Conservation (phyloP, 2,329 filamentous ascomycete species). For the Aureobasidium pullulans region DNA sequence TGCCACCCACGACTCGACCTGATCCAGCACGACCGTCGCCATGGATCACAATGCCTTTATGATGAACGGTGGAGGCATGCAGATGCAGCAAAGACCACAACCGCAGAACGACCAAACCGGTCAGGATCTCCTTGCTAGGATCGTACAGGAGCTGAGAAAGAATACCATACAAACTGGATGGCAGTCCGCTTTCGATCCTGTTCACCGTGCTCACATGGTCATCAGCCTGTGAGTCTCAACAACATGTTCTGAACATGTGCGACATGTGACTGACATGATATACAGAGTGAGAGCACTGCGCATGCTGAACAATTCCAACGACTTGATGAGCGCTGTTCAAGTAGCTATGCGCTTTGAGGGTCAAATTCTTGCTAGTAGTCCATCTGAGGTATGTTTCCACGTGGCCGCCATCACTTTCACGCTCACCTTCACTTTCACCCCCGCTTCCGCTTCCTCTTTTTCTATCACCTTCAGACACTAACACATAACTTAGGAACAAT, state of each 20-base stretch:
- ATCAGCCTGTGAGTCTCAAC: constrained; percentile 27
- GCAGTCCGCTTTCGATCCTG: constrained; percentile 26
- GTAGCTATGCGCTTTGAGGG: constrained; percentile 15
- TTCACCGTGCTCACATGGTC: constrained; percentile 22
- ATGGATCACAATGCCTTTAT: constrained; percentile 18
- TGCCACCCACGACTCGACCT: neutral
- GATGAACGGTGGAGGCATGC: constrained; percentile 15
- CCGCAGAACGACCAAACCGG: constrained; percentile 16
- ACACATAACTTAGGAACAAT: constrained; percentile 13
- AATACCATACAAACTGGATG: constrained; percentile 21
- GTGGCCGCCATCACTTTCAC: neutral
- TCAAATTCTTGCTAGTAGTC: constrained; percentile 8
- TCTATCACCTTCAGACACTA: neutral
- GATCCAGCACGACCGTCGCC: neutral
- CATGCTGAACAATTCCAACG: constrained; percentile 6
- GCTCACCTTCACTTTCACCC: no score
- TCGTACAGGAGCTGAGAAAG: constrained; percentile 21
- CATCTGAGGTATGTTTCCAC: constrained; percentile 7
- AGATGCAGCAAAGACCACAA: constrained; percentile 22
- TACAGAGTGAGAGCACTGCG: constrained; percentile 16
- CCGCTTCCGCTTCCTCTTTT: neutral
- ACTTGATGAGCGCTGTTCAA: constrained; percentile 7
- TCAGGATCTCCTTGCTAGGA: constrained; percentile 21
- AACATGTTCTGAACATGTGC: neutral
- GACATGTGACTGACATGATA: neutral